Conservation (phyloP, 164 flowering plant species). For the Litsea cubeba region DNA sequence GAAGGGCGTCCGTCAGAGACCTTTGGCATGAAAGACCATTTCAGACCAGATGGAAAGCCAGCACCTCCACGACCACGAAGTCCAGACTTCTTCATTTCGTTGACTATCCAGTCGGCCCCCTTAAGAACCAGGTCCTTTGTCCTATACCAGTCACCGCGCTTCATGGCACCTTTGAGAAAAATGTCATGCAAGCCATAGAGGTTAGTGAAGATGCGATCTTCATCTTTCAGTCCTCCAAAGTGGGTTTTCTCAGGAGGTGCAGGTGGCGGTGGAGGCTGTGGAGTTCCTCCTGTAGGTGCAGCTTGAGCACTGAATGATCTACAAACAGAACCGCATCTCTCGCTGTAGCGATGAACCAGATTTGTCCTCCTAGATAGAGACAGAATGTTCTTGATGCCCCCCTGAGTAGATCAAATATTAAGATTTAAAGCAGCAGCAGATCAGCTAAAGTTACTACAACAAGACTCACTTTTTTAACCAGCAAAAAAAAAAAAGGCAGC, state of each 20-base stretch:
- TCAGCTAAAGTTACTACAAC: no score
- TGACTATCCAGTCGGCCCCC: slow-evolving; percentile 96
- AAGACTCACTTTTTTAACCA: no score
- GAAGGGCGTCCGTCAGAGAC: slow-evolving; percentile 96
- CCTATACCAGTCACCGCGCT: slow-evolving; percentile 90
- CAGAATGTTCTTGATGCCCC: slow-evolving; percentile 58
- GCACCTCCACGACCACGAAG: slow-evolving; percentile 99
- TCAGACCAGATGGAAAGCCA: slow-evolving; percentile 97
- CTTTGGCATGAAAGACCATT: slow-evolving; percentile 99
- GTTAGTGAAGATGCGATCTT: slow-evolving; percentile 94
- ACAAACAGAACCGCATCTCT: slow-evolving; percentile 32
- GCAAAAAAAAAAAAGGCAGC: no score
- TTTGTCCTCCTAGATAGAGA: slow-evolving; percentile 45
- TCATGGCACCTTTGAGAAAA: slow-evolving; percentile 94
- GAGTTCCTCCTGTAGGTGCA: slow-evolving; percentile 53
- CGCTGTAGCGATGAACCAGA: slow-evolving; percentile 21
- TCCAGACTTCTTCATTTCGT: slow-evolving; percentile 92
- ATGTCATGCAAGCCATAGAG: slow-evolving; percentile 88
- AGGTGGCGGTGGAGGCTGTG: slow-evolving; percentile 93
- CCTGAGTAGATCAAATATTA: slow-evolving; percentile 27
- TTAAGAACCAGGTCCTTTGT: slow-evolving; percentile 89
- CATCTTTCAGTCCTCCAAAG: slow-evolving; percentile 94
- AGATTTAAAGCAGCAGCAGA: no score
- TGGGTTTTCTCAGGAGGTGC: slow-evolving; percentile 97
- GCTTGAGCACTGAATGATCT: slow-evolving; percentile 73